A percentile compares a stretch with the other conserved stretches of the same genome.
These are phyloP conservation scores for Herpomyces periplanetae DNA, from an alignment of 2,329 filamentous ascomycete species.

Conservation along the genomic window DNA sequence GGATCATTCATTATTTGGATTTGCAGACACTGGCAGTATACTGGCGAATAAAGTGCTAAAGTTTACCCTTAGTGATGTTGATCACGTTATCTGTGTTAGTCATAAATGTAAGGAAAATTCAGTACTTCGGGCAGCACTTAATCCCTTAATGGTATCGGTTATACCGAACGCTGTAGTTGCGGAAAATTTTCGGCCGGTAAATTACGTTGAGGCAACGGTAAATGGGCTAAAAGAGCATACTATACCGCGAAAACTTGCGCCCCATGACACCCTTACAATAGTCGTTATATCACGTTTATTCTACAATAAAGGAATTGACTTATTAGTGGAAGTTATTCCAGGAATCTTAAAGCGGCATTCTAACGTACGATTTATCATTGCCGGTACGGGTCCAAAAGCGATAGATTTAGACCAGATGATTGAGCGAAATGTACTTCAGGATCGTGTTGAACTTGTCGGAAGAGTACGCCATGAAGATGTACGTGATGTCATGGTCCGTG, in stretches of 20 bases:
- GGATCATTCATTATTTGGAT: conserved; percentile 85
- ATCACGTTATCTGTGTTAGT: conserved; percentile 91
- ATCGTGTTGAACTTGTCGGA: conserved; percentile 66
- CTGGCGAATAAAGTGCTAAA: conserved; percentile 88
- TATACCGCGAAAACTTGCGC: conserved; percentile 26
- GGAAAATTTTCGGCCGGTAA: conserved; percentile 53
- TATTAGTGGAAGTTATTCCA: conserved; percentile 80
- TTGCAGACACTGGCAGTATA: conserved; percentile 80
- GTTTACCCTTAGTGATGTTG: conserved; percentile 76
- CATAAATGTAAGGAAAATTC: conserved; percentile 98
- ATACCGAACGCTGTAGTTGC: conserved; percentile 93
- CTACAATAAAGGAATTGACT: conserved; percentile 91
- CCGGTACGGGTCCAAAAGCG: conserved; percentile 71
- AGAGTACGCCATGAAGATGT: conserved; percentile 83
- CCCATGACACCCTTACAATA: conserved; percentile 63
- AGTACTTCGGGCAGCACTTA: conserved; percentile 60
- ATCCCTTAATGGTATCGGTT: conserved; percentile 84
- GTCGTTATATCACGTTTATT: conserved; percentile 89
- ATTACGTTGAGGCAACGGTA: conserved; percentile 11
- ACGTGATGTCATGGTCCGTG: conserved; percentile 78
- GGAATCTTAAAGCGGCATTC: conserved; percentile 58
- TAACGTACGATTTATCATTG: conserved; percentile 86
- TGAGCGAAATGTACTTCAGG: conserved; percentile 64
- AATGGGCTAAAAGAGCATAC: too few relatives aligned
- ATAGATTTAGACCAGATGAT: conserved; percentile 97